phyloP scores from a whole-genome alignment of 768 basidiomycete genomes.

The Naematelia aurantialba region DNA sequence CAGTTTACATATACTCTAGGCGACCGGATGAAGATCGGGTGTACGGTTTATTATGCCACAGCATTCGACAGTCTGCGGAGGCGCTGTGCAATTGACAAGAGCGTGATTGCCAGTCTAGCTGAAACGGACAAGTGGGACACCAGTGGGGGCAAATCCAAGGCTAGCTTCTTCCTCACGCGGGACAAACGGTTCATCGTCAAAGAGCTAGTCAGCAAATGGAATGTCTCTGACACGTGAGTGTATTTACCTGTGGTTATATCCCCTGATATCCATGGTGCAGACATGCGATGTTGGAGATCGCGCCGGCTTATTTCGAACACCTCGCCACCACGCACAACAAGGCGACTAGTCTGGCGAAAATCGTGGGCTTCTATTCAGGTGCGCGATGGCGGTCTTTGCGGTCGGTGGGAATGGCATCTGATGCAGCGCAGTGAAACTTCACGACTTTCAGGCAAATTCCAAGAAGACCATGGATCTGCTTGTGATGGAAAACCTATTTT shows the following conservation, averaged over 20 bases:
- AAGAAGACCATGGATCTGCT: constrained; percentile 71
- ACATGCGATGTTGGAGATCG: constrained; percentile 72
- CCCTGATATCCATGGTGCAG: constrained; percentile 51
- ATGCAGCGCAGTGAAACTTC: constrained; percentile 57
- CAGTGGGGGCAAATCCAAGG: constrained; percentile 70
- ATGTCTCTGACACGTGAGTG: constrained; percentile 74
- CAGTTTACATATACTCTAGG: constrained; percentile 77
- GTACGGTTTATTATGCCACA: constrained; percentile 76
- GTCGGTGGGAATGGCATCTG: background rate
- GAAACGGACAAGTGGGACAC: constrained; percentile 66
- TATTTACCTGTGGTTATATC: background rate
- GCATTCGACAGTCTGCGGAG: constrained; percentile 68
- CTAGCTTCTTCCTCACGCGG: constrained; percentile 74
- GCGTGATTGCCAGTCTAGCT: constrained; percentile 62
- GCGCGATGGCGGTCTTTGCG: background rate
- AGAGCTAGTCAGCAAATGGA: constrained; percentile 80
- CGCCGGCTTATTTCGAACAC: constrained; percentile 74
- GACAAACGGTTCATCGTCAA: constrained; percentile 79
- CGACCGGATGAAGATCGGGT: constrained; percentile 69
- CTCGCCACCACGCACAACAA: constrained; percentile 66
- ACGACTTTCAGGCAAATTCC: constrained; percentile 67
- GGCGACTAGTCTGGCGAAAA: constrained; percentile 69
- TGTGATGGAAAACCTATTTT: constrained; percentile 83
- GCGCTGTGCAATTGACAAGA: constrained; percentile 65
- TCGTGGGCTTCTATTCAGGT: constrained; percentile 73